Conservation (phyloP, 208 protist species). For the Leishmania lainsoni region DNA sequence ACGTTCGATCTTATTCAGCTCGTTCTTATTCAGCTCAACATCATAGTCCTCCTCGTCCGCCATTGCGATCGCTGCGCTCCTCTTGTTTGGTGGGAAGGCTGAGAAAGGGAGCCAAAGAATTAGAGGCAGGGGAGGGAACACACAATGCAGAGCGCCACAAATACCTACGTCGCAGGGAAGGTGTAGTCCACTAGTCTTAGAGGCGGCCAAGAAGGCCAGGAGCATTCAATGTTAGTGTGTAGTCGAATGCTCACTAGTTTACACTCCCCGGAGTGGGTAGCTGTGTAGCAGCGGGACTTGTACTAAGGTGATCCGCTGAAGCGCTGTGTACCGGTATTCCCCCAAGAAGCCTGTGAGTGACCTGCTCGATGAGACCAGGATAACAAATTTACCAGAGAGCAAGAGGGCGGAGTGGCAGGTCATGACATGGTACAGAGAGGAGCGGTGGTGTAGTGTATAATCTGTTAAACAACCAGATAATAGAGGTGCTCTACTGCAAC, state of each 20-base stretch:
- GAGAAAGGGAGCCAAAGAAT: too few relatives aligned
- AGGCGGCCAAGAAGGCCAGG: neutral
- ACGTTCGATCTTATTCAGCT: conserved; percentile 30
- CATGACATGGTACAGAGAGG: neutral
- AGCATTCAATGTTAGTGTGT: neutral
- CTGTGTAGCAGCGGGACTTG: neutral
- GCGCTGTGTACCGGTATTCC: neutral
- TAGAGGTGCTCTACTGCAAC: too few relatives aligned
- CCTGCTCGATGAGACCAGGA: neutral
- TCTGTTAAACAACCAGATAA: neutral
- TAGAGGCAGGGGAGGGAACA: neutral
- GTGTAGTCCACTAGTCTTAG: too few relatives aligned
- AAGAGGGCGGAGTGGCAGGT: neutral
- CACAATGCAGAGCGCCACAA: neutral
- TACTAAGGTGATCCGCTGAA: neutral
- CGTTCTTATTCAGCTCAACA: conserved; percentile 37
- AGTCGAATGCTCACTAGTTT: neutral
- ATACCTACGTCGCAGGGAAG: neutral
- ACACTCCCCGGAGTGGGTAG: neutral
- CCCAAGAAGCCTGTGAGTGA: neutral
- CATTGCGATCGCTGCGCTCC: conserved; percentile 23
- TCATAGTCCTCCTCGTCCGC: conserved; percentile 65
- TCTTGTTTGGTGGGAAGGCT: neutral
- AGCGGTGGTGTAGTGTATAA: neutral
- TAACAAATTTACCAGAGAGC: neutral